phyloP scores from a whole-genome alignment of 2,329 filamentous ascomycete species.

The Xylariales sp. region DNA sequence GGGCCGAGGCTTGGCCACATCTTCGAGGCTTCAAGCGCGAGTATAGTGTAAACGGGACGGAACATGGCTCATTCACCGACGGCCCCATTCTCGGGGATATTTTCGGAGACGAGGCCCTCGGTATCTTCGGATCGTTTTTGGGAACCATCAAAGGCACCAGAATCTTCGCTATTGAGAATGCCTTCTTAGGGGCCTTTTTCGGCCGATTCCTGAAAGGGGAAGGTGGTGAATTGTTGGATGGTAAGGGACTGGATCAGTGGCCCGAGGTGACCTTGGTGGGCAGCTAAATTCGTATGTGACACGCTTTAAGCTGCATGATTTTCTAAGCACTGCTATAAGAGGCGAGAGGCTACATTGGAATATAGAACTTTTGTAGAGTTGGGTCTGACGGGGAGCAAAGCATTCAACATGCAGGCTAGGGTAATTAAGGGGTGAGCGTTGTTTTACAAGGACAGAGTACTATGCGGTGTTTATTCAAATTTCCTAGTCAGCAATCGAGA shows the following conservation, averaged over 20 bases:
- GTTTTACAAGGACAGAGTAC: too few relatives aligned
- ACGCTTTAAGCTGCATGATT: not conserved
- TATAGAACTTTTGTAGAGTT: not conserved
- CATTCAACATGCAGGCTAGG: constrained; percentile 1
- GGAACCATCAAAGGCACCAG: constrained; percentile 31
- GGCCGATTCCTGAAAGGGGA: constrained; percentile 37
- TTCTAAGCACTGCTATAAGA: too few relatives aligned
- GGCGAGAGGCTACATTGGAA: not conserved
- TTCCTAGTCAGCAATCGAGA: too few relatives aligned
- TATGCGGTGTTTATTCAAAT: too few relatives aligned
- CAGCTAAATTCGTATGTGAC: constrained; percentile 1
- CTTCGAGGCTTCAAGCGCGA: constrained; percentile 39
- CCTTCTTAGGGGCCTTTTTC: constrained; percentile 34
- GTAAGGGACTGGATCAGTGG: constrained; percentile 29
- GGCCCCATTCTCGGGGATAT: constrained; percentile 29
- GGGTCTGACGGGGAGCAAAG: not conserved
- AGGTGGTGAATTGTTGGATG: constrained; percentile 37
- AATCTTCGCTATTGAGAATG: constrained; percentile 32
- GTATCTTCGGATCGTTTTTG: not conserved
- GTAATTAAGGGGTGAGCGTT: not conserved
- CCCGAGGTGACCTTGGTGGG: constrained; percentile 33
- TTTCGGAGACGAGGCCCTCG: constrained; percentile 15
- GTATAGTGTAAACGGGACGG: constrained; percentile 31
- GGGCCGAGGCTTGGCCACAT: constrained; percentile 33
- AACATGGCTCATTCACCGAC: constrained; percentile 45